A percentile compares a stretch with the other conserved stretches of the same genome.
Evolutionary conservation across 73 alveolate species (phyloP).

Genomic region (Paramecium bursaria): DNA sequence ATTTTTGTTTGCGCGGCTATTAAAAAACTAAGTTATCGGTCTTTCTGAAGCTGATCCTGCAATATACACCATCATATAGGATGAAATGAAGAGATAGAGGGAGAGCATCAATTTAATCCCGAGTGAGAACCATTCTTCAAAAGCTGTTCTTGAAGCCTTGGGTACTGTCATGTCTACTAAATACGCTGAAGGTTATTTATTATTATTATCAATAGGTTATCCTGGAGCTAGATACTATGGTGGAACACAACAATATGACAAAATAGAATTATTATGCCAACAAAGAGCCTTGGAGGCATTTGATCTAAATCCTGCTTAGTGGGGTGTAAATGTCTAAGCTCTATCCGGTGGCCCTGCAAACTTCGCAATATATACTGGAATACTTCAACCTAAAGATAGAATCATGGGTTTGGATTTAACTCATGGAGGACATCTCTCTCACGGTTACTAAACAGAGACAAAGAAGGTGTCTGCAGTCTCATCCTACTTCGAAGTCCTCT

Average conservation of each 20-base stretch:
- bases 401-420: slow-evolving; percentile 90
- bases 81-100: slow-evolving; percentile 83
- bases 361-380: slow-evolving; percentile 93
- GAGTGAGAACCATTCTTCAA: slow-evolving; percentile 84
- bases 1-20: no score
- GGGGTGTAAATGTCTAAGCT: slow-evolving; percentile 98
- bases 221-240: slow-evolving; percentile 97
- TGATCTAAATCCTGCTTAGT: slow-evolving; percentile 83
- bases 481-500: slow-evolving; percentile 88
- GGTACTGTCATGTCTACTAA: slow-evolving; percentile 95
- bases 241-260: slow-evolving; percentile 92
- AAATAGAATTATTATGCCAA: slow-evolving; percentile 86
- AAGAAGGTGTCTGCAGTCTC: slow-evolving; percentile 91
- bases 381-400: slow-evolving; percentile 89
- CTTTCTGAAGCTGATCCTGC: slow-evolving; percentile 85
- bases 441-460: slow-evolving; percentile 90
- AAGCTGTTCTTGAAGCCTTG: slow-evolving; percentile 87
- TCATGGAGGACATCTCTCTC: slow-evolving; percentile 98
- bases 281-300: slow-evolving; percentile 90
- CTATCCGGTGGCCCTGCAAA: slow-evolving; percentile 97
- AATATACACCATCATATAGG: slow-evolving; percentile 74
- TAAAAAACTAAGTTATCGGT: no score
- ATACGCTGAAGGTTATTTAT: slow-evolving; percentile 92
- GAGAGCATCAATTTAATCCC: slow-evolving; percentile 92
- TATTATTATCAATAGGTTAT: slow-evolving; percentile 4